A percentile compares a stretch with the other conserved stretches of the same genome.
phyloP scores from a whole-genome alignment of 1,284 basidiomycete genomes.

The Rhizopogon hawkerae region DNA sequence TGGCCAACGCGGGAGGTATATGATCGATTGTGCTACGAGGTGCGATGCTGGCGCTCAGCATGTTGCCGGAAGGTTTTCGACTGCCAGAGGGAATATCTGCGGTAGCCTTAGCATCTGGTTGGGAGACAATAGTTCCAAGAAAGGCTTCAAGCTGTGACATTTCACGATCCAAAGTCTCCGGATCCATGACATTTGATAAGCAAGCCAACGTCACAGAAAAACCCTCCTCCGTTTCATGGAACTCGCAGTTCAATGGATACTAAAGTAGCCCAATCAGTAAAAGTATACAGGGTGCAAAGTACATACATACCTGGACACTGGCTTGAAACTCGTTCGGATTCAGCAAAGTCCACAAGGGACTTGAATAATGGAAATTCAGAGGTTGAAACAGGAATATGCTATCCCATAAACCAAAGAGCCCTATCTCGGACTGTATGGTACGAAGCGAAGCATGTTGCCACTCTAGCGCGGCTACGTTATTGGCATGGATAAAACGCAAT shows the following conservation, averaged over 20 bases:
- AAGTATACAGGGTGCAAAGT: not conserved
- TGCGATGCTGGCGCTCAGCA: not conserved
- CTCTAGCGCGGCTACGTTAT: slow-evolving; percentile 33
- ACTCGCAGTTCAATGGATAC: slow-evolving; percentile 42
- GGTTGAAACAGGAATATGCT: slow-evolving; percentile 43
- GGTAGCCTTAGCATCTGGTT: slow-evolving; percentile 17
- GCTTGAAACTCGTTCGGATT: slow-evolving; percentile 24
- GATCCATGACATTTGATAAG: slow-evolving; percentile 24
- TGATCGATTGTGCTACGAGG: not conserved
- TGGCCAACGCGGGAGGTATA: slow-evolving; percentile 15
- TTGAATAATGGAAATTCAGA: slow-evolving; percentile 6
- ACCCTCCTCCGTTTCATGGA: slow-evolving; percentile 28
- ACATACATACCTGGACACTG: slow-evolving; percentile 32
- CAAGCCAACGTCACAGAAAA: slow-evolving; percentile 34
- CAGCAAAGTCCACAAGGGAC: slow-evolving; percentile 31
- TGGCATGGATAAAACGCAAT: slow-evolving; percentile 31
- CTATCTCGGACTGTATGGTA: slow-evolving; percentile 32
- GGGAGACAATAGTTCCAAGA: slow-evolving; percentile 23
- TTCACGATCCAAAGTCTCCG: slow-evolving; percentile 18
- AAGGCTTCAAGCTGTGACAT: slow-evolving; percentile 24
- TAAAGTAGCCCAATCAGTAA: slow-evolving; percentile 13
- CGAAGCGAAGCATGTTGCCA: slow-evolving; percentile 44
- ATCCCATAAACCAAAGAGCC: slow-evolving; percentile 32
- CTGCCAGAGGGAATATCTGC: slow-evolving; percentile 1
- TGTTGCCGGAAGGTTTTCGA: not conserved